Evolutionary conservation across 257 asterid species (phyloP), one percentile per base, ranked within the genome.

Genomic region (Fraxinus excelsior): DNA sequence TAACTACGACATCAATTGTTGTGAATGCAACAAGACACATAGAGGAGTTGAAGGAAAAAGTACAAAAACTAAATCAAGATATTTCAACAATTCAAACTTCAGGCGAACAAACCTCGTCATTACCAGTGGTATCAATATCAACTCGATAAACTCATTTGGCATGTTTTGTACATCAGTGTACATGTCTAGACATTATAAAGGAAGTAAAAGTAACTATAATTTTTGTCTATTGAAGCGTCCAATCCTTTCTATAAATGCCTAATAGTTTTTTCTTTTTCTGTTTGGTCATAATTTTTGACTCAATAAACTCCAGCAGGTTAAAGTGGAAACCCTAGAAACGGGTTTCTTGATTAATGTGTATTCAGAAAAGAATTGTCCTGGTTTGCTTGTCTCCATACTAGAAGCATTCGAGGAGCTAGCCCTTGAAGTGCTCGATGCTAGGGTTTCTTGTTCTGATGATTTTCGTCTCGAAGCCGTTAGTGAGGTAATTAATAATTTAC

Each of bases 331-430:
- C 91, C 90, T 90, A 85, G 94, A 88, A 60, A 88, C 82, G 76
- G 94, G 94, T 40, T 90, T 91, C 74, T 71, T 80, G 72, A 86
- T 90, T 64, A 86, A 86, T 75, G 97, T 89, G 71, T 76, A 80
- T 18, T 85, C 89, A 18, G 91, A 82, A n/a, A 82, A 72, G 53
- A 84, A 84, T 76, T 81, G 90, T 79, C 94, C 93, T 1, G 91
- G 97, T 19, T 78, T 92, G 88, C 91, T 92, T 11, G 85, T 87
- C 5, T 85, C 89, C 0, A 79, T 92, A 44, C 88, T 92, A 26
- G 92, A 90, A 84, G 92, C 90, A 2, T 90, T 92, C 69, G 96
- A 92, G 76, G 91, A 86, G 60, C 78, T 92, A 19, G 94, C 91
- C 23, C 90, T 92, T 44, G 90, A 90, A 68, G 89, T 92, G 14